These are phyloP conservation scores for Pinus albicaulis DNA, from an alignment of 75 land plant genomes.

Conservation along the genomic window DNA sequence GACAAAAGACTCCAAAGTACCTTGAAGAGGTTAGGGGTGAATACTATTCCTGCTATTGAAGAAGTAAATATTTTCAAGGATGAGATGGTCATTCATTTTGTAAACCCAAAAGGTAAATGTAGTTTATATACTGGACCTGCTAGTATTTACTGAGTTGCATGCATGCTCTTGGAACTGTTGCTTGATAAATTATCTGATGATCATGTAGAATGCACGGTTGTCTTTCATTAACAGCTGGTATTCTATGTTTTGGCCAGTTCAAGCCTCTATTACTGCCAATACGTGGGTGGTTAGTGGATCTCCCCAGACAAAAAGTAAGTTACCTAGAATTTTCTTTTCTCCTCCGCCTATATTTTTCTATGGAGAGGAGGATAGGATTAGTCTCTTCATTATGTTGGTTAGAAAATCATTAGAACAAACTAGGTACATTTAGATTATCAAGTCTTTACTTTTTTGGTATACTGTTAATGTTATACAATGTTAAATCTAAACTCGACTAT, in stretches of 20 bases:
- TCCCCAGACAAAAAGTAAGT: constrained; percentile 29
- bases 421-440: not conserved
- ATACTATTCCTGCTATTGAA: constrained; percentile 36
- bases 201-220: not conserved
- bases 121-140: not conserved
- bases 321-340: not conserved
- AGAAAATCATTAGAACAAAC: not conserved
- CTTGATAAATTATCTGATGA: not conserved
- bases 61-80: constrained; percentile 41
- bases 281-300: constrained; percentile 41
- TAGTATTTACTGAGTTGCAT: not conserved
- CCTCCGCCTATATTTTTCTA: not conserved
- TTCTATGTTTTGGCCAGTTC: constrained; percentile 19
- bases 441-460: not conserved
- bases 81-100: constrained; percentile 31
- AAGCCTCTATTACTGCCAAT: constrained; percentile 35
- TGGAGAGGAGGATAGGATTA: not conserved
- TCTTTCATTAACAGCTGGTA: not conserved
- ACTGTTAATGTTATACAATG: not conserved
- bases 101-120: constrained; percentile 28
- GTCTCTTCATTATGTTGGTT: not conserved
- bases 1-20: constrained; percentile 33
- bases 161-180: not conserved
- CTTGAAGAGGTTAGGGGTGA: constrained; percentile 30
- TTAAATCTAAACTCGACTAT: not conserved